Evolutionary conservation across 2,329 filamentous ascomycete species (phyloP).

Genomic region (Fusarium succisae): DNA sequence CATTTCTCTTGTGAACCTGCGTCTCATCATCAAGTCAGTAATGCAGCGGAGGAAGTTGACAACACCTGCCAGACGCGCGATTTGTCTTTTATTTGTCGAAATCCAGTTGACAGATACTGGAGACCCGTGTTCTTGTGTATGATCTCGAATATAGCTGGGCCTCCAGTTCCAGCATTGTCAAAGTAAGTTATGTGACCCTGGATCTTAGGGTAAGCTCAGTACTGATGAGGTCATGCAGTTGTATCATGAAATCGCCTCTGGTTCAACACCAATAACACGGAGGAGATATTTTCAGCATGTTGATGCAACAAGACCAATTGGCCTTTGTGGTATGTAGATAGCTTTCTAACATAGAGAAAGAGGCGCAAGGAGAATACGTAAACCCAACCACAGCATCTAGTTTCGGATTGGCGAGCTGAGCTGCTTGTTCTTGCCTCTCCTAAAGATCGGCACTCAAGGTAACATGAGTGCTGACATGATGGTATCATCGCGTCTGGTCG

Average conservation of each 20-base stretch:
- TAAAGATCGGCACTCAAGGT: conserved; percentile 33
- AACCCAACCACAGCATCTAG: conserved; percentile 12
- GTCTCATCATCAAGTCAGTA: conserved; percentile 57
- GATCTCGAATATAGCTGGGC: conserved; percentile 70
- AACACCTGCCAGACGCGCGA: conserved; percentile 50
- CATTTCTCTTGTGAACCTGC: conserved; percentile 70
- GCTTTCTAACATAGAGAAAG: conserved; percentile 62
- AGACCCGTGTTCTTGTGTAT: conserved; percentile 67
- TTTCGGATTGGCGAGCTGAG: conserved; percentile 31
- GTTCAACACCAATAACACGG: conserved; percentile 71
- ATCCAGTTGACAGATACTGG: conserved; percentile 59
- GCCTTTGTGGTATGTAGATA: conserved; percentile 68
- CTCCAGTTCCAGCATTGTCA: conserved; percentile 75
- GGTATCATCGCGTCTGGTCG: conserved; percentile 14
- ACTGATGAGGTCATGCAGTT: conserved; percentile 56
- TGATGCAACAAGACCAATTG: conserved; percentile 18
- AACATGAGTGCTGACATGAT: conserved; percentile 23
- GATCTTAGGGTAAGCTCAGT: neutral
- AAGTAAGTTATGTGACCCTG: conserved; percentile 55
- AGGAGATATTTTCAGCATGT: conserved; percentile 60
- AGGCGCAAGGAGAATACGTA: conserved; percentile 25
- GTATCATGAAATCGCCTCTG: conserved; percentile 72
- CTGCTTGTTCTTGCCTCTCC: conserved; percentile 28
- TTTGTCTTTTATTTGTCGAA: conserved; percentile 64
- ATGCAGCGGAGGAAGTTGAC: neutral